phyloP scores from a whole-genome alignment of 2,329 filamentous ascomycete genomes.

The Stromatinia cepivora region DNA sequence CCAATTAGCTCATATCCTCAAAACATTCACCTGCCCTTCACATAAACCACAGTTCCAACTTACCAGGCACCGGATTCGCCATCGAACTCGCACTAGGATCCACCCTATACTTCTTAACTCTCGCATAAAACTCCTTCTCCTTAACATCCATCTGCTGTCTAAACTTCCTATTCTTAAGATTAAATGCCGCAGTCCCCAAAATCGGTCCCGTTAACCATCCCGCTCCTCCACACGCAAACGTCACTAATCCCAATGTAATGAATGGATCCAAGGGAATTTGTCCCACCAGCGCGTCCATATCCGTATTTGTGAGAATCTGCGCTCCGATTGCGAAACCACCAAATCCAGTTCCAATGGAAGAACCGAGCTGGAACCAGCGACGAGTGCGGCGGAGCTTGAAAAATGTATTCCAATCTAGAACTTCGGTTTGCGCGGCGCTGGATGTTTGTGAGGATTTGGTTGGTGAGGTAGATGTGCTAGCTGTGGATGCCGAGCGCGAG shows the following conservation, averaged over 20 bases:
- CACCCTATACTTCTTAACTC: conserved; percentile 88
- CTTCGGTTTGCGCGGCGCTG: conserved; percentile 20
- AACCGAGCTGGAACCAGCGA: conserved; percentile 77
- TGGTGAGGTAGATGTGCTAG: conserved; percentile 25
- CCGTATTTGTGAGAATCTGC: conserved; percentile 65
- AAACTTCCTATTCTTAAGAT: conserved; percentile 68
- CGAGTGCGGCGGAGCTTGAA: conserved; percentile 86
- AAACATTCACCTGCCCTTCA: neutral
- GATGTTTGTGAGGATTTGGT: conserved; percentile 23
- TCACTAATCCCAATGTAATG: conserved; percentile 78
- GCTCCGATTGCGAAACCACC: conserved; percentile 63
- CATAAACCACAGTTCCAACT: conserved; percentile 22
- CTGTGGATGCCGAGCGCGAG: conserved; percentile 30
- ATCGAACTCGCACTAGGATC: conserved; percentile 88
- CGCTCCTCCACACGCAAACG: conserved; percentile 71
- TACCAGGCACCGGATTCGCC: conserved; percentile 69
- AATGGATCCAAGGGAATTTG: conserved; percentile 86
- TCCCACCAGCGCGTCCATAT: conserved; percentile 68
- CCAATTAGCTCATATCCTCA: neutral
- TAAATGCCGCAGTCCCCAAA: conserved; percentile 78
- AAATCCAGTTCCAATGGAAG: conserved; percentile 67
- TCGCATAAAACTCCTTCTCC: conserved; percentile 89
- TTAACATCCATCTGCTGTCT: conserved; percentile 78
- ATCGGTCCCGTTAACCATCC: conserved; percentile 89
- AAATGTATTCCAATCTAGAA: conserved; percentile 84